These are phyloP conservation scores for Cardamine chenopodiifolia DNA, from an alignment of 345 rosid genomes.

Conservation along the genomic window DNA sequence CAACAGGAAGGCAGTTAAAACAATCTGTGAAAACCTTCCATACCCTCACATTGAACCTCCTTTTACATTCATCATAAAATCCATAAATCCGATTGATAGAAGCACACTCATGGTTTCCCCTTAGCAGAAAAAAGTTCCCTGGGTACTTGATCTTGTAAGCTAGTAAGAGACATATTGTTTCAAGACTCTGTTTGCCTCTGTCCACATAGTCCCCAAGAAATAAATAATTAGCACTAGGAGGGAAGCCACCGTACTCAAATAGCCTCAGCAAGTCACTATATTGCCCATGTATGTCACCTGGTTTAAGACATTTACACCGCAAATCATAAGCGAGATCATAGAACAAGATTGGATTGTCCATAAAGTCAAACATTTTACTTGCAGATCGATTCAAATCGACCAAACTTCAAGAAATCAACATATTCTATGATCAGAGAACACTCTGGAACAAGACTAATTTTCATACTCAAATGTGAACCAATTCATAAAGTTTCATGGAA, in stretches of 20 bases:
- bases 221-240: slow-evolving; percentile 84
- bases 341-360: neutral
- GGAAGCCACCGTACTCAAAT: slow-evolving; percentile 93
- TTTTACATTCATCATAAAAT: slow-evolving; percentile 90
- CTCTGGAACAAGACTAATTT: neutral
- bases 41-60: slow-evolving; percentile 88
- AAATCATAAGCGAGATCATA: slow-evolving; percentile 7
- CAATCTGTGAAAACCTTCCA: slow-evolving; percentile 93
- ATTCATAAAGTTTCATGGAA: neutral
- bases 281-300: slow-evolving; percentile 95
- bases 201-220: slow-evolving; percentile 96
- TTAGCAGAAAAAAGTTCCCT: slow-evolving; percentile 83
- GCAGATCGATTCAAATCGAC: slow-evolving; percentile 14
- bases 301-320: slow-evolving; percentile 8
- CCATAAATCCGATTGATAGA: slow-evolving; percentile 93
- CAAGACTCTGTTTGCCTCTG: slow-evolving; percentile 95
- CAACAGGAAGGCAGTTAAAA: slow-evolving; percentile 92
- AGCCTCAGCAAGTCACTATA: slow-evolving; percentile 89
- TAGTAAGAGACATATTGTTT: slow-evolving; percentile 89
- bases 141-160: slow-evolving; percentile 92
- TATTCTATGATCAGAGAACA: slow-evolving; percentile 7
- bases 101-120: slow-evolving; percentile 96
- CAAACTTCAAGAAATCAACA: slow-evolving; percentile 17
- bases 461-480: slow-evolving; percentile 6
- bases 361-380: neutral